Evolutionary conservation across 176 grass and related monocot species (phyloP), one percentile per base, ranked within the genome.

Genomic region (Guadua angustifolia): DNA sequence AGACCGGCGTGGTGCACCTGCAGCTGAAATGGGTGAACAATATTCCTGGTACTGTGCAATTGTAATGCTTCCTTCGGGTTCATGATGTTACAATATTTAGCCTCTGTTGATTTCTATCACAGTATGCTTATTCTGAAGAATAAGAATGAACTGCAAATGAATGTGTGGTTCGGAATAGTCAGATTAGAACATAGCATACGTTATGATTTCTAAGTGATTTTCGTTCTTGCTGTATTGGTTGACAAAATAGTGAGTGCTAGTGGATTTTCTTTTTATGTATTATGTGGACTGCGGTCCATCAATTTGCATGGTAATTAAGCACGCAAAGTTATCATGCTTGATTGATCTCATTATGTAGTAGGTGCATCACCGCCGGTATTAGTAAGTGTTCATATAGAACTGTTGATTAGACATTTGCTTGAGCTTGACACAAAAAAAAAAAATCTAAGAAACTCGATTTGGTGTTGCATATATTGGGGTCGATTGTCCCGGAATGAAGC

Each of bases 21-120:
- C 86, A 90, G 79, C 83, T 95, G 6, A 82, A 74, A 85, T 92
- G 93, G 93, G 43, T 83, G 8, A 70, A 33, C 24, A 92, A 29
- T 29, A 29, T 90, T 58, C 81, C 73, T 58, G 81, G 57, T 58
- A 24, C 21, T 0, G 53, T 21, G 19, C 53, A 3, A 6, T 8
- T 53, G 51, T 19, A 53, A 53, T 53, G 51, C 17, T 19, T 53
- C 17, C 5, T 19, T 53, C 0, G 6, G 16, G 6, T 19, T 19
- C 17, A 19, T 7, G 18, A 55, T 21, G 52, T 21, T 56, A 7
- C 53, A n/a, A 1, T 2, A 9, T 56, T 19, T 21, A 56, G 6
- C 52, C 21, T 9, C 52, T 56, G 52, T 9, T 21, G 52, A 56
- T 56, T 21, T 56, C 18, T 19, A 1, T 2, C 3, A 56, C 52